These are phyloP conservation scores for Trapa incisa DNA, from an alignment of 345 rosid genomes.

Conservation along the genomic window DNA sequence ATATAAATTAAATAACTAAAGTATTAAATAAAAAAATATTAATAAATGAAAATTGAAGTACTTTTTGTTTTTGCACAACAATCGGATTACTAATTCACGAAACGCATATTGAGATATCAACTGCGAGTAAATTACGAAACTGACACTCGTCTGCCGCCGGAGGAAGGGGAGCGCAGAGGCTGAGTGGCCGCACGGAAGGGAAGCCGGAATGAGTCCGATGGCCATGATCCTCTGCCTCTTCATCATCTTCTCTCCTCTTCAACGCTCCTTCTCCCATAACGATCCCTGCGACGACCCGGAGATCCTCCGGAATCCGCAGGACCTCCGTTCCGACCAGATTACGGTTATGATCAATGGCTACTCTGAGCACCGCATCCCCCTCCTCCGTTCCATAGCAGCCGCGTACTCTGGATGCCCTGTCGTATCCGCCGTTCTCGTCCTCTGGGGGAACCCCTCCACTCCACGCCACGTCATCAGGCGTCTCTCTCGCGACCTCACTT, in stretches of 20 bases:
- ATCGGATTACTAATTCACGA: too few relatives aligned
- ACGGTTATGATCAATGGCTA: constrained; percentile 17
- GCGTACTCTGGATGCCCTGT: constrained; percentile 10
- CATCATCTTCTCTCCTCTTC: not conserved
- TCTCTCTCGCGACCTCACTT: constrained; percentile 12
- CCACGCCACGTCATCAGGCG: constrained; percentile 8
- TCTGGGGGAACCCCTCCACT: constrained; percentile 17
- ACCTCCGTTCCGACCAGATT: constrained; percentile 12
- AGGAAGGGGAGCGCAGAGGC: not conserved
- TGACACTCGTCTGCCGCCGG: not conserved
- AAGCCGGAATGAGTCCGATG: not conserved
- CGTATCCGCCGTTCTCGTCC: constrained; percentile 11
- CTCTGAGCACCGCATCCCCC: constrained; percentile 16
- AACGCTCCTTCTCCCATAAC: not conserved
- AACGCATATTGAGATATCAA: too few relatives aligned
- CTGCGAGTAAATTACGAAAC: not conserved
- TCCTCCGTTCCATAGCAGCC: constrained; percentile 13
- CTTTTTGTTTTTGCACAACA: too few relatives aligned
- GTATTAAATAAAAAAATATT: too few relatives aligned
- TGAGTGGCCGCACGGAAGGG: not conserved
- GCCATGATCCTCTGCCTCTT: not conserved
- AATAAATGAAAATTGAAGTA: too few relatives aligned
- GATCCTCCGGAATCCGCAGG: constrained; percentile 1
- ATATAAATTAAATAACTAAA: too few relatives aligned
- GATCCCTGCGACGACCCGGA: constrained; percentile 1